phyloP scores from a whole-genome alignment of 2,329 filamentous ascomycete genomes.

The Colletotrichum incanum region DNA sequence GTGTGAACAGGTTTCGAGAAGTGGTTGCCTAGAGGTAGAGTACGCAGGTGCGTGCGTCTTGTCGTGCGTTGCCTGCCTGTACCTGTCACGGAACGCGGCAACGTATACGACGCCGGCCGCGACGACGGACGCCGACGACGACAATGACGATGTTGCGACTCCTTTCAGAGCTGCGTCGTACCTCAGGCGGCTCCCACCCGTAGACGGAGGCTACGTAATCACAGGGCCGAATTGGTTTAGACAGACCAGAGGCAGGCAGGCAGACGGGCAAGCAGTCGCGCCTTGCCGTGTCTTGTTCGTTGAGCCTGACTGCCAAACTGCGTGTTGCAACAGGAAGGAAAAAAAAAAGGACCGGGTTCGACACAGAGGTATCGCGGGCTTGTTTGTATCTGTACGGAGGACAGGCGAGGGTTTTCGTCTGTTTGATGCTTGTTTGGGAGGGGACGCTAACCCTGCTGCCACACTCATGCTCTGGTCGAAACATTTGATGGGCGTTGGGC shows the following conservation, averaged over 20 bases:
- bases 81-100: constrained; percentile 18
- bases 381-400: not conserved
- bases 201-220: not conserved
- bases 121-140: not conserved
- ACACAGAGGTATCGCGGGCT: constrained; percentile 9
- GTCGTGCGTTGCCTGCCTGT: constrained; percentile 21
- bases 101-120: constrained; percentile 13
- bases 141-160: constrained; percentile 2
- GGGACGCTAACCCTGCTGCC: constrained; percentile 42
- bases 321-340: not conserved
- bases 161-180: not conserved
- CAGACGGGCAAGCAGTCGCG: not conserved
- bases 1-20: not conserved
- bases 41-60: constrained; percentile 31
- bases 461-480: constrained; percentile 58
- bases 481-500: constrained; percentile 50
- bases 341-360: not conserved
- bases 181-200: not conserved
- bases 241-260: not conserved
- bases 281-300: not conserved
- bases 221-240: not conserved
- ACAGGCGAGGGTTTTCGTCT: constrained; percentile 44
- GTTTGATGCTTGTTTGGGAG: constrained; percentile 65
- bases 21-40: constrained; percentile 12
- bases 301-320: not conserved